Percentiles rank a stretch among this genome's conserved stretches.
Conservation (phyloP, 768 basidiomycete genomes). For the Tubosaeta sp. region DNA sequence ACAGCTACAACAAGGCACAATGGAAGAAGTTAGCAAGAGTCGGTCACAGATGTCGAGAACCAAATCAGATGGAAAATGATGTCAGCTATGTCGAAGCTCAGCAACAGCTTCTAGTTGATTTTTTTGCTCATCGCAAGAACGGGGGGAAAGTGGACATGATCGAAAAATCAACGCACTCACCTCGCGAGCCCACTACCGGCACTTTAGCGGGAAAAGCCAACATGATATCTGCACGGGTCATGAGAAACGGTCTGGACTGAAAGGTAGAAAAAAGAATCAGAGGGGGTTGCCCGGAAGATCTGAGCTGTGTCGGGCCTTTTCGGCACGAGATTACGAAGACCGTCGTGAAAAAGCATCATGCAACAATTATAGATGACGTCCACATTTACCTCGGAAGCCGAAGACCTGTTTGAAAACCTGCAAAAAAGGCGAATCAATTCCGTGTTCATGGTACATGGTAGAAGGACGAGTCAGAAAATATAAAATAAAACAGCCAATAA, state of each 20-base stretch:
- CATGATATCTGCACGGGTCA: neutral
- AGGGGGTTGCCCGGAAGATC: slow-evolving; percentile 63
- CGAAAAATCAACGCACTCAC: slow-evolving; percentile 4
- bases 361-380: neutral
- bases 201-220: neutral
- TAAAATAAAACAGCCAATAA: slow-evolving; percentile 72
- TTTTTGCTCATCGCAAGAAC: slow-evolving; percentile 35
- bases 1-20: no score
- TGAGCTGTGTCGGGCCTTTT: slow-evolving; percentile 96
- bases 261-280: slow-evolving; percentile 43
- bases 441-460: neutral
- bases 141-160: neutral
- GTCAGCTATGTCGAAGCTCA: slow-evolving; percentile 69
- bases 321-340: slow-evolving; percentile 86
- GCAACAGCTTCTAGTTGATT: slow-evolving; percentile 91
- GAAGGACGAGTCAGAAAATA: slow-evolving; percentile 45
- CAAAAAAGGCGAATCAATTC: neutral
- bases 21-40: neutral
- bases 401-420: neutral
- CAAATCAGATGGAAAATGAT: slow-evolving; percentile 33
- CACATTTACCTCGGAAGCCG: slow-evolving; percentile 10
- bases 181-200: neutral
- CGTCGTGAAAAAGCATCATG: slow-evolving; percentile 58
- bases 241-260: neutral
- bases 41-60: neutral